Percentiles rank a stretch among this genome's conserved stretches.
Conservation (phyloP, 176 grass and related monocot genomes). For the Zoysia japonica region DNA sequence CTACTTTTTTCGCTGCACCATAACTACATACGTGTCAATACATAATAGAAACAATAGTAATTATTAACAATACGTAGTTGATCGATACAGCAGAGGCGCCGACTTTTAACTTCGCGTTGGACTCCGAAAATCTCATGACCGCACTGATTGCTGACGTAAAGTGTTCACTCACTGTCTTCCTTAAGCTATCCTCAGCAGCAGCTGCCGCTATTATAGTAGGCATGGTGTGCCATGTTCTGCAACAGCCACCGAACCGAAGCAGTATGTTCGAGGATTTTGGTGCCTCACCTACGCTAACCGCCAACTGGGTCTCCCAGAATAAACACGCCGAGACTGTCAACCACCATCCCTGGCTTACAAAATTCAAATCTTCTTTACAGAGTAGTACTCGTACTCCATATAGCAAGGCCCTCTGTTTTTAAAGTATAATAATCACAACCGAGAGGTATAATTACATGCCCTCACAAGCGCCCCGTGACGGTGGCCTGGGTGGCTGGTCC, state of each 20-base stretch:
- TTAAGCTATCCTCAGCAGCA: background rate
- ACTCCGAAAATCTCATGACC: too few relatives aligned
- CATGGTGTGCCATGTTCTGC: constrained; percentile 19
- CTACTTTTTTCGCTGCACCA: too few relatives aligned
- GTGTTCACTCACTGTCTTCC: background rate
- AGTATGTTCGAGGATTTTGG: background rate
- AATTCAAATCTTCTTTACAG: background rate
- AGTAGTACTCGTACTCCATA: background rate
- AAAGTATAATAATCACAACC: too few relatives aligned
- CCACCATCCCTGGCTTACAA: background rate
- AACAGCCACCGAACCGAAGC: background rate
- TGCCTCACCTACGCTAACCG: background rate
- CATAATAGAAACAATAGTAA: too few relatives aligned
- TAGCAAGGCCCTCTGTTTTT: background rate
- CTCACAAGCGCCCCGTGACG: background rate
- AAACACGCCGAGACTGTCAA: background rate
- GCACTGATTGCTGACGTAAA: too few relatives aligned
- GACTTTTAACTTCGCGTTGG: too few relatives aligned
- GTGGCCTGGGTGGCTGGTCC: constrained; percentile 17
- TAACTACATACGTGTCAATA: too few relatives aligned
- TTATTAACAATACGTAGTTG: too few relatives aligned
- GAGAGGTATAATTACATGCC: too few relatives aligned
- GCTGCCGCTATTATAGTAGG: background rate
- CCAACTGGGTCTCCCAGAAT: too few relatives aligned
- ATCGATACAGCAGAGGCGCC: too few relatives aligned